A percentile compares a stretch with the other conserved stretches of the same genome.
Evolutionary conservation across 2,329 filamentous ascomycete species (phyloP).

Genomic region (Penicillium expansum): DNA sequence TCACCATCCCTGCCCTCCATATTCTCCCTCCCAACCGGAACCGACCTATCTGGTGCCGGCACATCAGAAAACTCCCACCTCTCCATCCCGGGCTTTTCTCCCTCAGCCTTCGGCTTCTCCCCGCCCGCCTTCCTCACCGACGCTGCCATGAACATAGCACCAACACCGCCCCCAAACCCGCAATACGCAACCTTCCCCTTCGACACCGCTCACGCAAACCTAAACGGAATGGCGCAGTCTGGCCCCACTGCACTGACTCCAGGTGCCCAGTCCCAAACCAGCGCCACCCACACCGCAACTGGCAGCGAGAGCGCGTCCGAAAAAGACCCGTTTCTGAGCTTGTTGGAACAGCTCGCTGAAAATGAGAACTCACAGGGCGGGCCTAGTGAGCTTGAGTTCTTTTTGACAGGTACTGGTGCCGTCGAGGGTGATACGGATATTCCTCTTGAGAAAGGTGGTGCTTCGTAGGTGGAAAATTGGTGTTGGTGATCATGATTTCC

Average conservation of each 20-base stretch:
- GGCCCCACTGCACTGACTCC: conserved; percentile 30
- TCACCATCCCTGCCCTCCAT: conserved; percentile 14
- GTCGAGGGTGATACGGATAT: conserved; percentile 11
- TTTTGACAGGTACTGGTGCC: conserved; percentile 50
- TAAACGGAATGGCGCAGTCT: conserved; percentile 2
- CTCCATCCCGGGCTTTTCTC: conserved; percentile 39
- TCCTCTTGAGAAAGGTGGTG: neutral
- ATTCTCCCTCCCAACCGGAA: conserved; percentile 12
- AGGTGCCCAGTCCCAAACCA: conserved; percentile 46
- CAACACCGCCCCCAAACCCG: conserved; percentile 30
- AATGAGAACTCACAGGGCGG: conserved; percentile 67
- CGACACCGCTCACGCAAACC: conserved; percentile 24
- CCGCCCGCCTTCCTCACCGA: conserved; percentile 37
- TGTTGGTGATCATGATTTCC: neutral
- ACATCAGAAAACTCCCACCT: conserved; percentile 19
- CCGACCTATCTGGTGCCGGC: conserved; percentile 4
- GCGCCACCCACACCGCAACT: conserved; percentile 43
- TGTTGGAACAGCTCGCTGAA: conserved; percentile 79
- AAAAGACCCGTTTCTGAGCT: conserved; percentile 75
- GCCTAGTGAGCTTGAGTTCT: conserved; percentile 75
- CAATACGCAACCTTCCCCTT: conserved; percentile 43
- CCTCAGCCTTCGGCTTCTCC: conserved; percentile 34
- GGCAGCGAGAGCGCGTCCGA: conserved; percentile 48
- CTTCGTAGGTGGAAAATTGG: neutral
- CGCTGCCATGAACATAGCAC: conserved; percentile 25